A percentile compares a stretch with the other conserved stretches of the same genome.
Evolutionary conservation across 371 early-diverging fungal genomes (phyloP).

Genomic region (Mortierella sp.): DNA sequence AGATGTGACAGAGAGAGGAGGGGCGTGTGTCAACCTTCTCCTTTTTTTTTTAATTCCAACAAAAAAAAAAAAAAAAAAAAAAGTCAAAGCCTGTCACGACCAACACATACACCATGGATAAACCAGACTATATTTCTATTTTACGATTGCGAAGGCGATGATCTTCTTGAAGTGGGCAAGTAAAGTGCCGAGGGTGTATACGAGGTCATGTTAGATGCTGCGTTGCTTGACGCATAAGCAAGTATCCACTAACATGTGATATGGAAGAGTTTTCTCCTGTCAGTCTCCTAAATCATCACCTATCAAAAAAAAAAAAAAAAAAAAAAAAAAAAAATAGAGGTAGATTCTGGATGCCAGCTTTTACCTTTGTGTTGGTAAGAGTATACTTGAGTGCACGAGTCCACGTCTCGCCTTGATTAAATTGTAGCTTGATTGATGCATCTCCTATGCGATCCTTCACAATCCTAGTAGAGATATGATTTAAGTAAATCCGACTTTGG

Average conservation of each 20-base stretch:
- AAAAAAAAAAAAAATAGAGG: neutral
- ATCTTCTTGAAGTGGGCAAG: conserved; percentile 40
- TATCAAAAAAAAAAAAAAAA: too few relatives aligned
- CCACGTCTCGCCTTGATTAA: conserved; percentile 92
- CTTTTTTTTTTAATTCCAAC: neutral
- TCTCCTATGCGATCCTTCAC: conserved; percentile 92
- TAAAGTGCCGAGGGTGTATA: conserved; percentile 49
- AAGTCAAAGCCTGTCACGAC: neutral
- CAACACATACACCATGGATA: neutral
- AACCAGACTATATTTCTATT: neutral
- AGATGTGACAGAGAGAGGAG: conserved; percentile 4
- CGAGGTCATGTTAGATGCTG: conserved; percentile 44
- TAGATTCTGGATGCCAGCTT: neutral
- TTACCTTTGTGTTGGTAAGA: conserved; percentile 81
- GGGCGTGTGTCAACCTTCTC: neutral
- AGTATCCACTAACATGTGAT: conserved; percentile 42
- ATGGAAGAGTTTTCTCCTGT: neutral
- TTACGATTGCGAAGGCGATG: conserved; percentile 26
- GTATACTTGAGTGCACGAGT: conserved; percentile 91
- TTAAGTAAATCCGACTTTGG: neutral
- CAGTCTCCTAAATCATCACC: too few relatives aligned
- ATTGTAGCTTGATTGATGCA: conserved; percentile 84
- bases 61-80: neutral
- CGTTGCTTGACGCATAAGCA: conserved; percentile 45
- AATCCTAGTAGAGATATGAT: conserved; percentile 61